phyloP scores from a whole-genome alignment of 164 flowering plant species.

The Umbellularia californica region DNA sequence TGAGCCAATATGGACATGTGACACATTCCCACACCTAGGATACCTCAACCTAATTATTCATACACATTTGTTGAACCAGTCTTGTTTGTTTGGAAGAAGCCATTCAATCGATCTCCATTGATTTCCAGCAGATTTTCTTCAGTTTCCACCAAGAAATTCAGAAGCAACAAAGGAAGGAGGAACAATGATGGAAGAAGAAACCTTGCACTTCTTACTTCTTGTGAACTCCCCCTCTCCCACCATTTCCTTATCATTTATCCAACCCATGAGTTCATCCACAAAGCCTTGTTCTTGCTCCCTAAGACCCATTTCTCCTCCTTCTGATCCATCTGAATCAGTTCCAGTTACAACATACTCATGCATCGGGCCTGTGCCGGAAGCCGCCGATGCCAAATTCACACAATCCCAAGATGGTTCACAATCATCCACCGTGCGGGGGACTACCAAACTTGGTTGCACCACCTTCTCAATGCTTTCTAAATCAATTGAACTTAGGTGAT shows the following conservation, averaged over 20 bases:
- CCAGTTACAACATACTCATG: constrained; percentile 12
- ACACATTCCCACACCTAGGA: background rate
- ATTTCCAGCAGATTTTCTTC: background rate
- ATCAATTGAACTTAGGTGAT: constrained; percentile 24
- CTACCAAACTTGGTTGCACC: constrained; percentile 70
- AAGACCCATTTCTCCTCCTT: constrained; percentile 22
- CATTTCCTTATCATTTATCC: constrained; percentile 35
- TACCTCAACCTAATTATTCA: no score
- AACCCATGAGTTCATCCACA: constrained; percentile 33
- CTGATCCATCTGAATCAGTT: constrained; percentile 41
- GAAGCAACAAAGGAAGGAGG: constrained; percentile 62
- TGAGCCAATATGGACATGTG: background rate
- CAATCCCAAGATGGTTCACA: constrained; percentile 37
- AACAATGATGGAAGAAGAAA: constrained; percentile 67
- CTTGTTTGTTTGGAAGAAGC: background rate
- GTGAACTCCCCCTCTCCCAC: constrained; percentile 12
- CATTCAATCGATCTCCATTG: background rate
- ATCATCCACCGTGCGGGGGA: constrained; percentile 29
- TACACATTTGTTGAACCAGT: background rate
- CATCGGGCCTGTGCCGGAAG: constrained; percentile 13
- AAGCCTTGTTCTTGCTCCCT: constrained; percentile 16
- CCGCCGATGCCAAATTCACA: constrained; percentile 12
- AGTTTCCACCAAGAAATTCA: constrained; percentile 7
- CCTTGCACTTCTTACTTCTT: constrained; percentile 65
- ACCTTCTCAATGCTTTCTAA: constrained; percentile 43